phyloP scores from a whole-genome alignment of 2,329 filamentous ascomycete species.

The Aureobasidium sp. region DNA sequence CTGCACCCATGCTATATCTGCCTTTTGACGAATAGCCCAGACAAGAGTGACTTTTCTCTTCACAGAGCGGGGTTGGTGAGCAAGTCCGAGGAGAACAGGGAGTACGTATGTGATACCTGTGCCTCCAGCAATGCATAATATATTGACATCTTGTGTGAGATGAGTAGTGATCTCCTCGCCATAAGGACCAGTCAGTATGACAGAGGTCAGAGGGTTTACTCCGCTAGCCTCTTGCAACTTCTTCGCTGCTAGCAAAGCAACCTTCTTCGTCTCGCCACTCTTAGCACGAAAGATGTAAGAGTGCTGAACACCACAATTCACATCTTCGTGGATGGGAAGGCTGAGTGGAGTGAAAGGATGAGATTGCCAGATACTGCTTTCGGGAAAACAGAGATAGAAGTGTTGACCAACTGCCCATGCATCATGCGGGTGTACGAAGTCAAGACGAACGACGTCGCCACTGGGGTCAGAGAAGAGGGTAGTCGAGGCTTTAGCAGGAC shows the following conservation, averaged over 20 bases:
- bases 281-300: constrained; percentile 29
- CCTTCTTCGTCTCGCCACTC: constrained; percentile 48
- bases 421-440: constrained; percentile 53
- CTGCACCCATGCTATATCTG: constrained; percentile 11
- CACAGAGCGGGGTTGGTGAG: background rate
- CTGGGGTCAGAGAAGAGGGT: constrained; percentile 48
- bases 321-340: constrained; percentile 30
- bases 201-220: constrained; percentile 47
- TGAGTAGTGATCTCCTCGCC: constrained; percentile 27
- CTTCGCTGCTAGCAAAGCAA: constrained; percentile 37
- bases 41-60: constrained; percentile 7
- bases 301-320: constrained; percentile 16
- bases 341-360: constrained; percentile 62
- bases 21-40: constrained; percentile 9
- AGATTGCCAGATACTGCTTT: constrained; percentile 60
- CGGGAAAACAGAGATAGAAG: constrained; percentile 60
- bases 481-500: constrained; percentile 46
- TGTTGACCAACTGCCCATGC: constrained; percentile 60
- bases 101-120: constrained; percentile 65
- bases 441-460: constrained; percentile 56
- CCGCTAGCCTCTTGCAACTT: constrained; percentile 30
- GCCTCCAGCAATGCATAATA: constrained; percentile 15
- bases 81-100: constrained; percentile 49
- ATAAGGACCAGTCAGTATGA: constrained; percentile 57
- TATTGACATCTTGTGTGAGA: background rate